Base-by-base conservation (phyloP, 176 grass and related monocot species). In the Raddia guianensis region DNA sequence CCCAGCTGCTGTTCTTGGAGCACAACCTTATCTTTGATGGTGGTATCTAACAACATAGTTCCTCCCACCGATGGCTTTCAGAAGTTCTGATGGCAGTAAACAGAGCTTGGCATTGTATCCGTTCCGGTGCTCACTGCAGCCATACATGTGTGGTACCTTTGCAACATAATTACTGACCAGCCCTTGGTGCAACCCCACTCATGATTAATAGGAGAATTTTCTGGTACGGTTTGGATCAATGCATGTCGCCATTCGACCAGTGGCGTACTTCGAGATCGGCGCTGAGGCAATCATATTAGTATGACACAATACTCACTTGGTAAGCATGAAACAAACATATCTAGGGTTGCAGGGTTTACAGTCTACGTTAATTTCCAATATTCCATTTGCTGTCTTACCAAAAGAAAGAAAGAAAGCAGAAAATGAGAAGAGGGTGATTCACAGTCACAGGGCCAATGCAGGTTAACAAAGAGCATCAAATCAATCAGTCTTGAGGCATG, bases 301-400 rank as follows among this genome's bases (percentile, higher is more conserved):
- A 65, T 21, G n/a, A 9, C 5, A 14, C 49, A 4, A 19, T 2
- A 16, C 7, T 50, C 71, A 56, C 70, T 12, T 52, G 35, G 9
- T 13, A 11, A 70, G 14, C 8, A 8, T 53, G 27, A 40, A 0
- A 12, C 10, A 37, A 21, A 47, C 15, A 18, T 59, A 54, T 9
- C 8, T 27, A 15, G 44, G 18, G 37, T 42, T 54, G n/a, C n/a
- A 14, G 8, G 9, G 19, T 70, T 34, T 46, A 68, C 37, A 49
- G 6, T 14, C 4, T 63, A 70, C 58, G 82, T 82, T 74, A 85
- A 85, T 81, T 81, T 59, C 82, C 63, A 57, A 15, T 81, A 32
- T 85, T 85, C 87, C 82, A 76, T 81, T 64, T 76, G 77, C n/a
- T 56, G 59, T 60, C 77, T 77, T 52, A 11, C 49, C 89, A 21